phyloP scores from a whole-genome alignment of 2,329 filamentous ascomycete genomes.

The Hawksworthiomyces lignivorus region DNA sequence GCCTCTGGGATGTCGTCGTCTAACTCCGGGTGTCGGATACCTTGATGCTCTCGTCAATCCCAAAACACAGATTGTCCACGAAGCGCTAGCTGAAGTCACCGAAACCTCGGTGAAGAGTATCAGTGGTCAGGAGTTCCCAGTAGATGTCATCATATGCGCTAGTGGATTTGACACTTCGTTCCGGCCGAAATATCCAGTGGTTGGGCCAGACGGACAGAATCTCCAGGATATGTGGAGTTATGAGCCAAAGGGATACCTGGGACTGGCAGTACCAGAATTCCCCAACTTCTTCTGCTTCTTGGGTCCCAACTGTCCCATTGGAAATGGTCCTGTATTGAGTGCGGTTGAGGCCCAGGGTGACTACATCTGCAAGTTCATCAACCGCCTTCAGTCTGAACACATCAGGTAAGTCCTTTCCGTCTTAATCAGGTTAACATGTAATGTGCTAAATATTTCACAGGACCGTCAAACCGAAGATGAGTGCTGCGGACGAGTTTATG shows the following conservation, averaged over 20 bases:
- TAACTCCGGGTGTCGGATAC: constrained; percentile 34
- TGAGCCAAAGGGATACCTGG: constrained; percentile 24
- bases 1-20: constrained; percentile 33
- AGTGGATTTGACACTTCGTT: constrained; percentile 28
- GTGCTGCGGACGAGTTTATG: too few species aligned
- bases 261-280: constrained; percentile 23
- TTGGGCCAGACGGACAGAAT: constrained; percentile 1
- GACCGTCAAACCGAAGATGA: too few species aligned
- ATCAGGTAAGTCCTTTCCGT: too few species aligned
- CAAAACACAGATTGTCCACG: constrained; percentile 35
- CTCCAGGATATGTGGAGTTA: constrained; percentile 19
- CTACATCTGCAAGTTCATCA: constrained; percentile 42
- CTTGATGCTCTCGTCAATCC: constrained; percentile 31
- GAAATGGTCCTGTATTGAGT: constrained; percentile 4
- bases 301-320: constrained; percentile 10
- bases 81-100: constrained; percentile 22
- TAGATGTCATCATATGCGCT: constrained; percentile 25
- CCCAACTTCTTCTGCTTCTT: constrained; percentile 18
- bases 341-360: constrained; percentile 12
- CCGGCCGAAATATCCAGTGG: constrained; percentile 22
- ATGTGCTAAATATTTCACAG: too few species aligned
- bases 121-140: constrained; percentile 21
- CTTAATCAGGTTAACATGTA: too few species aligned
- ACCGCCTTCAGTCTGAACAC: too few species aligned
- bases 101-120: constrained; percentile 22